Conservation (phyloP, 148 eudicot species). For the Nyssa sinensis region DNA sequence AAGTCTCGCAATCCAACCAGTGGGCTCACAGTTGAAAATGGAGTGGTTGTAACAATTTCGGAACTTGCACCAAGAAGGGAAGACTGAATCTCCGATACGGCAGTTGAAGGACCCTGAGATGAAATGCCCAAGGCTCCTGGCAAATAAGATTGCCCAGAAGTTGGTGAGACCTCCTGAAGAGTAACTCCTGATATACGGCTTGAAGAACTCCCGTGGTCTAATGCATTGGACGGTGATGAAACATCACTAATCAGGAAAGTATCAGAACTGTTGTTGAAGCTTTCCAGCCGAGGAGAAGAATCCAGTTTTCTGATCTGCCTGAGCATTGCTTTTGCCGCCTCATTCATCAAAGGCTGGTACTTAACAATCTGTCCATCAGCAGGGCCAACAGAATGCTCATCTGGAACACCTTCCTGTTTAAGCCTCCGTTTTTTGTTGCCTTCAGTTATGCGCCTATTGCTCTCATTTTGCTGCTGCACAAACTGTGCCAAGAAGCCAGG, state of each 20-base stretch:
- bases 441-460: constrained; percentile 49
- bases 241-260: constrained; percentile 26
- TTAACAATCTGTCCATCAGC: constrained; percentile 62
- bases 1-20: constrained; percentile 22
- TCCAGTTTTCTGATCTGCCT: constrained; percentile 44
- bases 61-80: constrained; percentile 30
- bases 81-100: constrained; percentile 19
- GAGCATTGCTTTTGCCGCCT: constrained; percentile 44
- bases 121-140: constrained; percentile 8
- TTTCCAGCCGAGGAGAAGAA: constrained; percentile 5
- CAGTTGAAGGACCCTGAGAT: constrained; percentile 23
- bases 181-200: constrained; percentile 40
- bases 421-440: constrained; percentile 65
- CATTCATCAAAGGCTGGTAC: constrained; percentile 48
- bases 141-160: constrained; percentile 23
- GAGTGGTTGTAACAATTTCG: constrained; percentile 24
- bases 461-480: constrained; percentile 61
- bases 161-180: constrained; percentile 47
- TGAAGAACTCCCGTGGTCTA: constrained; percentile 22
- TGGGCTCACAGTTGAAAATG: constrained; percentile 18
- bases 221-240: constrained; percentile 28
- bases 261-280: constrained; percentile 25
- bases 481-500: constrained; percentile 71
- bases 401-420: constrained; percentile 39
- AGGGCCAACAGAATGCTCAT: constrained; percentile 21